phyloP scores from a whole-genome alignment of 257 asterid species.

The Asclepias syriaca region DNA sequence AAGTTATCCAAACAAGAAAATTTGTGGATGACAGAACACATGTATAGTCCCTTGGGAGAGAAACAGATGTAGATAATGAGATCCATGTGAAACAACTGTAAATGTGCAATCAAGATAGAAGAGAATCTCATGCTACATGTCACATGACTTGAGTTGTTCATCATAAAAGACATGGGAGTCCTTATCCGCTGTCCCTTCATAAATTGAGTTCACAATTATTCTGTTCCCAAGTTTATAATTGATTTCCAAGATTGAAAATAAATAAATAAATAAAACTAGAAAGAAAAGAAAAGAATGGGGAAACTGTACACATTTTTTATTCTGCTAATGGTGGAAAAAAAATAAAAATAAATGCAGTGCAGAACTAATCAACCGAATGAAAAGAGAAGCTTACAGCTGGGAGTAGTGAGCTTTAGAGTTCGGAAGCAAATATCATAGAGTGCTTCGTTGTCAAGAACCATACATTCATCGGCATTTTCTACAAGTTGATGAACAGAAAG shows the following conservation, averaged over 20 bases:
- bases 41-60: not conserved
- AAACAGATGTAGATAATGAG: constrained; percentile 1
- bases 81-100: constrained; percentile 14
- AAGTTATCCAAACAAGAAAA: not conserved
- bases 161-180: not conserved
- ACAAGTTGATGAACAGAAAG: constrained; percentile 15
- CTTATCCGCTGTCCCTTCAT: not conserved
- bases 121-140: constrained; percentile 3
- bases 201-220: not conserved
- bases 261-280: not conserved
- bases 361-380: not conserved
- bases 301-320: not conserved
- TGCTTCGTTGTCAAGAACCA: constrained; percentile 15
- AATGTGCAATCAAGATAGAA: constrained; percentile 5
- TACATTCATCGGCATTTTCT: constrained; percentile 14
- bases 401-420: constrained; percentile 13
- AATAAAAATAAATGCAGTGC: not conserved
- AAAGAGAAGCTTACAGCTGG: constrained; percentile 12
- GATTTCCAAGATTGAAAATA: not conserved
- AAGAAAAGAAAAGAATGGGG: not conserved
- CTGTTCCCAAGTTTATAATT: not conserved
- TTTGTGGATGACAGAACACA: not conserved
- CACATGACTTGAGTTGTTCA: constrained; percentile 2
- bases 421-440: constrained; percentile 15
- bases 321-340: not conserved